Base-by-base conservation (phyloP, 371 early-diverging fungal species). In the Catenaria anguillulae region DNA sequence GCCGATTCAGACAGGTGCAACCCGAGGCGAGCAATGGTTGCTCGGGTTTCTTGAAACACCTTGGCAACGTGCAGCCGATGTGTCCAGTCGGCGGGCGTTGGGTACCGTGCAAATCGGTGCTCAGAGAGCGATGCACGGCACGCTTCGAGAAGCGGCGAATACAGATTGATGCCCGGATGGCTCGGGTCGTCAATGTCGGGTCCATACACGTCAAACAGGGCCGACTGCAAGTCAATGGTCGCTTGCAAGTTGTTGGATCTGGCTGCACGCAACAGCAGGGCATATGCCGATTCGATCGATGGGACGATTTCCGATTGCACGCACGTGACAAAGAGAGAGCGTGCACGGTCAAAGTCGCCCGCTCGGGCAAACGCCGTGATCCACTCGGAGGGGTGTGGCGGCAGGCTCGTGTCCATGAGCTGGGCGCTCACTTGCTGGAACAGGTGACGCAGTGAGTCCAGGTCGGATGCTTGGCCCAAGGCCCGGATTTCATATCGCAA, bases 351-450 rank as follows among this genome's bases (percentile, higher is more conserved):
- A 31, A 50, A 50, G 2, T 50, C 29, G 52, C 31, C 52, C 29
- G 52, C 52, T 2, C 52, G 52, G 2, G 52, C 26, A 29, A 15
- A 29, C 52, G 52, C 52, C 15, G 31, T 23, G 13, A 29, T 29
- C 52, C 52, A 50, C 52, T 50, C 29, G 15, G 52, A 40, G 40
- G n/a, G n/a, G n/a, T n/a, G n/a, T n/a, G n/a, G n/a, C n/a, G n/a
- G n/a, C n/a, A n/a, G n/a, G n/a, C n/a, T n/a, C n/a, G n/a, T n/a
- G n/a, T n/a, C n/a, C n/a, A n/a, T n/a, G n/a, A n/a, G n/a, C n/a
- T n/a, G n/a, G n/a, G n/a, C n/a, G n/a, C n/a, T n/a, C n/a, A n/a
- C n/a, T n/a, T n/a, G n/a, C n/a, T n/a, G n/a, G n/a, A n/a, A n/a
- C n/a, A n/a, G n/a, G n/a, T n/a, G n/a, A n/a, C n/a, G n/a, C n/a